phyloP scores from a whole-genome alignment of 441 rosid genomes.

The Adansonia madagascariensis region DNA sequence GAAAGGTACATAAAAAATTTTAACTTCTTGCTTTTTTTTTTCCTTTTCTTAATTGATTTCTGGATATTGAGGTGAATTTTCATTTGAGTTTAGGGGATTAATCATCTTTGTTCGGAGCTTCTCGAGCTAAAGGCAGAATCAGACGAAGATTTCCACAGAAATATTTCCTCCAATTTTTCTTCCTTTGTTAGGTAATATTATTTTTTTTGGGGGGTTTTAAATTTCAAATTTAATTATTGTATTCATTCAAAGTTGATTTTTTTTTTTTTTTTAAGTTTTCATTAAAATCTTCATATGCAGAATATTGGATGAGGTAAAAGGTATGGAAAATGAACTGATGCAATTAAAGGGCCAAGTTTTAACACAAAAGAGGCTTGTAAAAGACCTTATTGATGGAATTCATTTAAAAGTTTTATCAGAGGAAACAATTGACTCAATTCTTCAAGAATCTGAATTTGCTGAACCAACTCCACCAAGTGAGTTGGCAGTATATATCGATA shows the following conservation, averaged over 20 bases:
- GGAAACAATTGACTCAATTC: slow-evolving; percentile 36
- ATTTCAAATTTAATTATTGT: background rate
- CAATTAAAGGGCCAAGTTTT: slow-evolving; percentile 52
- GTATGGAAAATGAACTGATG: slow-evolving; percentile 48
- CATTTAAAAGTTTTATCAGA: slow-evolving; percentile 41
- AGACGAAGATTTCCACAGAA: slow-evolving; percentile 61
- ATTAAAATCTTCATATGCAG: slow-evolving; percentile 25
- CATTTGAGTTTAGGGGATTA: slow-evolving; percentile 47
- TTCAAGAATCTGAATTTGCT: slow-evolving; percentile 34
- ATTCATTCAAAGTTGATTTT: slow-evolving; percentile 5
- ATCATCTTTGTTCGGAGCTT: slow-evolving; percentile 57
- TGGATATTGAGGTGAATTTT: slow-evolving; percentile 15
- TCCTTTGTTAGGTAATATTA: slow-evolving; percentile 53
- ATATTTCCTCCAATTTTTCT: slow-evolving; percentile 47
- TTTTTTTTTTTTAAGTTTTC: background rate
- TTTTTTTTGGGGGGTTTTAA: background rate
- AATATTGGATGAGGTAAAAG: slow-evolving; percentile 54
- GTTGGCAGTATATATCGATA: slow-evolving; percentile 38
- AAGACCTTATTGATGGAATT: slow-evolving; percentile 44
- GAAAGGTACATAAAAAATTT: slow-evolving; percentile 40
- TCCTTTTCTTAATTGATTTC: background rate
- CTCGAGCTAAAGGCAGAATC: slow-evolving; percentile 63
- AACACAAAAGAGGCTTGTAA: slow-evolving; percentile 49
- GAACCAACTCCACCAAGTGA: slow-evolving; percentile 34
- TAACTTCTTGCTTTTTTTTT: background rate